Evolutionary conservation across 257 asterid genomes (phyloP), one percentile per base, ranked within the genome.

Genomic region (Nemophila menziesii): DNA sequence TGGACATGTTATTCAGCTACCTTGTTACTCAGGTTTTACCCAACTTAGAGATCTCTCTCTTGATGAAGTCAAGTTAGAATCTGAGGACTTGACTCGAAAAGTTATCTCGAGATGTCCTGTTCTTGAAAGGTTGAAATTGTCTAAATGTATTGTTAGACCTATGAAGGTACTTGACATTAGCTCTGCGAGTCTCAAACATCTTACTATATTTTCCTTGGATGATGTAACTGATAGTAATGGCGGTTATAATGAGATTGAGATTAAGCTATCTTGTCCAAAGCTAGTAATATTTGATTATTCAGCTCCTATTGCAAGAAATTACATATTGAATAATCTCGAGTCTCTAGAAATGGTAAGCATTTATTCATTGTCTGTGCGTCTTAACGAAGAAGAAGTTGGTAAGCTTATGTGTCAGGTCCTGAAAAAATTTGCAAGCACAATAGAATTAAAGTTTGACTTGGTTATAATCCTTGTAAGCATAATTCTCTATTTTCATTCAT

Each of bases 251-350:
- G 24, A 19, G 16, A 11, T 43, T 39, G 20, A 8, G 8, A 5
- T 56, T 23, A 48, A 20, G 6, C 38, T 56, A 16, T 56, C 62
- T 11, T 56, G 62, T 22, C 62, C 49, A 5, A 39, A 56, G 10
- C 54, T 56, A 38, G 9, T 18, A 2, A 34, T 19, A n/a, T 39
- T 55, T 26, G 37, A 34, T 20, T 55, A 46, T 39, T 13, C 16
- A 22, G 62, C 55, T 46, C 62, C 37, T 20, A 12, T 22, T 41
- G 44, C 60, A 15, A 54, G 49, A 16, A 22, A 34, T 15, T 44
- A 29, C 14, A 17, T 44, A 16, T 4, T 54, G 20, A 46, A 54
- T 29, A 45, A 36, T 19, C 29, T 54, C 22, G 21, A 18, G 5
- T 11, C 26, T 18, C 33, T 55, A 24, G 54, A 46, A 46, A 29